Evolutionary conservation across 345 rosid species (phyloP).

Genomic region (Euclidium syriacum): DNA sequence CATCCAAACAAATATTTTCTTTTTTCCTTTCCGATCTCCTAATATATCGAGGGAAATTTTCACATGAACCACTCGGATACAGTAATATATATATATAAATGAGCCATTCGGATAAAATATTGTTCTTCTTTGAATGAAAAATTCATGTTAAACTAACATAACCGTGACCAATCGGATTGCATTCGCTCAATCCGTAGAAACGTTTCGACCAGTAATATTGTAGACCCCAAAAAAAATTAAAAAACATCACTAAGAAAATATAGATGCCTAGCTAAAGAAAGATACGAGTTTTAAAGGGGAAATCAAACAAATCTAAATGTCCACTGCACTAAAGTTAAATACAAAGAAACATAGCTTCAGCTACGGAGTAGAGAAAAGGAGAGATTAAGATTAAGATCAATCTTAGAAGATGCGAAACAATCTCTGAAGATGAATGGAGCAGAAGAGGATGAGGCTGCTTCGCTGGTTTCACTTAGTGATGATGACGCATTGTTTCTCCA

Average conservation of each 20-base stretch:
- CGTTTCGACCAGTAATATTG: background rate
- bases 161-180: background rate
- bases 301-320: slow-evolving; percentile 1
- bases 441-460: slow-evolving; percentile 24
- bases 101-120: too few relatives aligned
- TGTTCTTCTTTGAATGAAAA: too few relatives aligned
- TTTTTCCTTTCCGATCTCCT: too few relatives aligned
- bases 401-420: slow-evolving; percentile 29
- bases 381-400: slow-evolving; percentile 33
- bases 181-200: background rate
- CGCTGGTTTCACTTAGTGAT: slow-evolving; percentile 24
- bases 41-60: too few relatives aligned
- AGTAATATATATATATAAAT: too few relatives aligned
- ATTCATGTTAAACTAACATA: background rate
- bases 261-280: slow-evolving; percentile 6
- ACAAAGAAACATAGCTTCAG: background rate
- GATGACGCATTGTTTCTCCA: slow-evolving; percentile 31
- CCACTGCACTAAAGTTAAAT: slow-evolving; percentile 2
- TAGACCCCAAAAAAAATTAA: background rate
- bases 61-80: too few relatives aligned
- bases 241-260: background rate
- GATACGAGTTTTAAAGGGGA: background rate
- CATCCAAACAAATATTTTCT: too few relatives aligned
- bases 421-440: slow-evolving; percentile 24
- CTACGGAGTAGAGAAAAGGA: slow-evolving; percentile 25